Conservation (phyloP, 129 eudicot genomes). For the Apium graveolens region DNA sequence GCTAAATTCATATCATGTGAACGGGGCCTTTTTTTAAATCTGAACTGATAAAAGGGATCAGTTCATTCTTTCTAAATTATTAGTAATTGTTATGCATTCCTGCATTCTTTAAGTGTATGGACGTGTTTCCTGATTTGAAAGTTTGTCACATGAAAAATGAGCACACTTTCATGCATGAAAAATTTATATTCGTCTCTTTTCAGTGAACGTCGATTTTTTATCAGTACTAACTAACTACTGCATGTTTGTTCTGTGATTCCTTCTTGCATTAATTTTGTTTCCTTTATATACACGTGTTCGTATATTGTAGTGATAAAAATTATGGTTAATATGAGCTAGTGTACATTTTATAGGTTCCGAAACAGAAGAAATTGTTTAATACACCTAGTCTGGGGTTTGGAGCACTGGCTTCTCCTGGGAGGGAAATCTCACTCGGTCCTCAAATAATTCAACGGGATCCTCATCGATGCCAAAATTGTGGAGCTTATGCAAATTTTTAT, state of each 20-base stretch:
- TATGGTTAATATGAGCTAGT: background rate
- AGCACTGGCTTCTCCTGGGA: slow-evolving; percentile 78
- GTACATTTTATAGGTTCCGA: slow-evolving; percentile 39
- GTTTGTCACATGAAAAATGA: background rate
- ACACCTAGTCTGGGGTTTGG: slow-evolving; percentile 86
- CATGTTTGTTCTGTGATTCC: background rate
- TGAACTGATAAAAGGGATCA: background rate
- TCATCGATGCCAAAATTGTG: slow-evolving; percentile 87
- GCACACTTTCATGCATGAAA: background rate
- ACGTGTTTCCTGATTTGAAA: background rate
- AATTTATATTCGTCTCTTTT: background rate
- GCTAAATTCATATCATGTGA: background rate
- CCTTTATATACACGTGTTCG: background rate
- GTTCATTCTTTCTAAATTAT: no score
- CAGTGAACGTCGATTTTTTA: background rate
- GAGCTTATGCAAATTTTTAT: slow-evolving; percentile 75
- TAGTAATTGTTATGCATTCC: background rate
- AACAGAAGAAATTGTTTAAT: slow-evolving; percentile 75
- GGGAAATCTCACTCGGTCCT: slow-evolving; percentile 65
- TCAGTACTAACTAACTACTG: background rate
- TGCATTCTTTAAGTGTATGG: background rate
- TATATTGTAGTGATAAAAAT: background rate
- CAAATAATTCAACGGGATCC: slow-evolving; percentile 88
- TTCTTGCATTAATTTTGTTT: background rate
- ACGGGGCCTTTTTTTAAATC: background rate